phyloP scores from a whole-genome alignment of 208 protist genomes.

The Acanthamoeba culbertsoni region DNA sequence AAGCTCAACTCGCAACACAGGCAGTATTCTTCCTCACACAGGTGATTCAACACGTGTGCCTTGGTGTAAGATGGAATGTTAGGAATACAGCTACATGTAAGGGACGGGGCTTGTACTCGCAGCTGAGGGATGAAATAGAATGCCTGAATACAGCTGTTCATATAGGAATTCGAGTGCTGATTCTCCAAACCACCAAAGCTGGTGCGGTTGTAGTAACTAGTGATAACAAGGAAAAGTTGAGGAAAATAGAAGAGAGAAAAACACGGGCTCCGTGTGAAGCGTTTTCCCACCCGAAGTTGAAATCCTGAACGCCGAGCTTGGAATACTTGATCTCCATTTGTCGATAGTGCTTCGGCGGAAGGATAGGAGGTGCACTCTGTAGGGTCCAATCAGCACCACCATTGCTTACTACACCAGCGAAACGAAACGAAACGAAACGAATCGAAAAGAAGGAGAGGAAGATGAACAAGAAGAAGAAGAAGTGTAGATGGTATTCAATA shows the following conservation, averaged over 20 bases:
- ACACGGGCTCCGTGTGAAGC: too few species aligned
- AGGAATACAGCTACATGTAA: neutral
- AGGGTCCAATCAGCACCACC: neutral
- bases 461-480: too few species aligned
- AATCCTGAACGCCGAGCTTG: slow-evolving; percentile 77
- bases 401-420: neutral
- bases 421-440: neutral
- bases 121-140: slow-evolving; percentile 79
- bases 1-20: slow-evolving; percentile 81
- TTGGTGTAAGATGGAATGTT: neutral
- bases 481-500: too few species aligned
- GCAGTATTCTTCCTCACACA: slow-evolving; percentile 79
- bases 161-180: slow-evolving; percentile 77
- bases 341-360: slow-evolving; percentile 69
- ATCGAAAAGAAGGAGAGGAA: neutral
- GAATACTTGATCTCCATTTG: slow-evolving; percentile 69
- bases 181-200: slow-evolving; percentile 79
- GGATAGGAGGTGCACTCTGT: neutral
- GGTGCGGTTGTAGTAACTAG: slow-evolving; percentile 77
- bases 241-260: neutral
- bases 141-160: slow-evolving; percentile 78
- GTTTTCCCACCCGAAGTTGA: slow-evolving; percentile 75
- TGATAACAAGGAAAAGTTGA: too few species aligned
- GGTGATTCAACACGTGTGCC: slow-evolving; percentile 68
- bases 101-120: neutral